Evolutionary conservation across 345 rosid genomes (phyloP).

Genomic region (Stellera chamaejasme): DNA sequence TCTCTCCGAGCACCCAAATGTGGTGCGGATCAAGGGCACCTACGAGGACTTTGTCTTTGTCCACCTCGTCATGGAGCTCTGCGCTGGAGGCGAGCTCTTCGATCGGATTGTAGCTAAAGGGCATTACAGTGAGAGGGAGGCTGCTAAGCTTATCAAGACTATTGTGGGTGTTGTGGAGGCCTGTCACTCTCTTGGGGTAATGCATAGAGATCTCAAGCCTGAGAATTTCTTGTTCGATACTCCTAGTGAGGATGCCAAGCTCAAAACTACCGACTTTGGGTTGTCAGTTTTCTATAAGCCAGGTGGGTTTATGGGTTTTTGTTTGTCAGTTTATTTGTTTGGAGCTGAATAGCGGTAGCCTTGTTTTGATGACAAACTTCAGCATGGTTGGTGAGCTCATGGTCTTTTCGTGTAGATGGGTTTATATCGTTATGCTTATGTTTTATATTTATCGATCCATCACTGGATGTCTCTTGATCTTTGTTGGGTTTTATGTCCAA

Average conservation of each 20-base stretch:
- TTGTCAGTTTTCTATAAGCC: conserved; percentile 92
- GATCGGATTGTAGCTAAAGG: conserved; percentile 92
- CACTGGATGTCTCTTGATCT: too few species aligned
- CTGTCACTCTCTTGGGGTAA: conserved; percentile 94
- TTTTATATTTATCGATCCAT: too few species aligned
- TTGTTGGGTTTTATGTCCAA: not conserved
- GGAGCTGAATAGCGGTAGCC: not conserved
- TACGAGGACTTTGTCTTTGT: conserved; percentile 89
- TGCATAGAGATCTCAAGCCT: conserved; percentile 97
- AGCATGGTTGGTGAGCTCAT: too few species aligned
- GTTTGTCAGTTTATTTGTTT: conserved; percentile 1
- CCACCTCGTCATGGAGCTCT: conserved; percentile 94
- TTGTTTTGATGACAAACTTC: not conserved
- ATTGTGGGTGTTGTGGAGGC: conserved; percentile 87
- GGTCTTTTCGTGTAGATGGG: not conserved
- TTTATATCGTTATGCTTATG: not conserved
- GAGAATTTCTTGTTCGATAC: conserved; percentile 94
- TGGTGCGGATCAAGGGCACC: conserved; percentile 79
- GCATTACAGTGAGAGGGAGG: conserved; percentile 88
- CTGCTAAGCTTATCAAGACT: conserved; percentile 72
- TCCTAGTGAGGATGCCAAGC: conserved; percentile 63
- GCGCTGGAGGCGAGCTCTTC: conserved; percentile 94
- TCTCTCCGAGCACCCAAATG: conserved; percentile 71
- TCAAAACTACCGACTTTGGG: conserved; percentile 89
- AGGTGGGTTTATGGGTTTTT: conserved; percentile 33